These are phyloP conservation scores for Solanum tarijense DNA, from an alignment of 257 asterid genomes.

Conservation along the genomic window DNA sequence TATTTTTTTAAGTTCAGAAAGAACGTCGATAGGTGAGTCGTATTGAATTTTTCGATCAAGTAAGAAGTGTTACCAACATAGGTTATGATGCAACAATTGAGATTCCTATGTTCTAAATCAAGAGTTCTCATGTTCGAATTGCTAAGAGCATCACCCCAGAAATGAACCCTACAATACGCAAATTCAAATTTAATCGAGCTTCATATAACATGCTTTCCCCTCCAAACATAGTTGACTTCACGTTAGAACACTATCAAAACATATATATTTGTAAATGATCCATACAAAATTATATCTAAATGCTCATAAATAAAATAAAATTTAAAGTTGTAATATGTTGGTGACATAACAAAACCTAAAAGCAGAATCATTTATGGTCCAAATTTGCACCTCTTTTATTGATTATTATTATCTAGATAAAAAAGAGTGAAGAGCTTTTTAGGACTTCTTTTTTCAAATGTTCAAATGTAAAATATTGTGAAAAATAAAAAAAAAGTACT, in stretches of 20 bases:
- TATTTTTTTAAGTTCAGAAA: no score
- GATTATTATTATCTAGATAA: background rate
- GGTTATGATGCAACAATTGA: background rate
- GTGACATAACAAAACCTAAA: background rate
- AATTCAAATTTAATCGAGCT: background rate
- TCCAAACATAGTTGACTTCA: conserved; percentile 9
- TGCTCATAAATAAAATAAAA: background rate
- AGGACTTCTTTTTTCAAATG: background rate
- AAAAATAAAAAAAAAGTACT: background rate
- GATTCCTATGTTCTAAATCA: background rate
- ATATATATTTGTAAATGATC: background rate
- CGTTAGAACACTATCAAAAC: background rate
- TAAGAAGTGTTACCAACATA: background rate
- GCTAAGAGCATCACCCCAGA: background rate
- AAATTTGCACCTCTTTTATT: background rate
- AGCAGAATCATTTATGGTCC: background rate
- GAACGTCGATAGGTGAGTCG: background rate
- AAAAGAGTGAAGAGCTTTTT: background rate
- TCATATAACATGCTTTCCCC: background rate
- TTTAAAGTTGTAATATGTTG: background rate
- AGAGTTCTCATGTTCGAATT: background rate
- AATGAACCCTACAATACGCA: rapidly evolving
- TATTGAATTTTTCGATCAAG: background rate
- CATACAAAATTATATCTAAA: background rate
- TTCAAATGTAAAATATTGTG: background rate